Base-by-base conservation (phyloP, 1,284 basidiomycete genomes). In the Austroboletus rostrupii region DNA sequence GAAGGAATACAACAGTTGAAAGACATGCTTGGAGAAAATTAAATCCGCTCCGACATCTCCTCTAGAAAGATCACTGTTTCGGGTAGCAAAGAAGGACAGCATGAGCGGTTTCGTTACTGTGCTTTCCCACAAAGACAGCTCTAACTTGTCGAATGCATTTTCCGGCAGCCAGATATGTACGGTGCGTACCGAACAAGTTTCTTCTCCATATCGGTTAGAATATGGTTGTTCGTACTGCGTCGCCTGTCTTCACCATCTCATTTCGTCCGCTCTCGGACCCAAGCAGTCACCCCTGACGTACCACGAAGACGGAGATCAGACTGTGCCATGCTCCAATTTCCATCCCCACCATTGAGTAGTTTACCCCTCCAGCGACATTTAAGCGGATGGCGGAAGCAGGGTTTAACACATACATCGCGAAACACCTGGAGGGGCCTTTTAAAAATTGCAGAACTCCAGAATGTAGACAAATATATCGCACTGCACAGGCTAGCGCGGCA, bases 401-500 rank as follows among this genome's bases (percentile, higher is more conserved):
- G 0, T 79, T 81, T 54, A 58, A 61, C 4, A 59, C 66, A 1
- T 69, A 81, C 53, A 55, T 83, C 28, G 69, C 74, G n/a, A 65
- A 65, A 44, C 73, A 75, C 49, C 71, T 76, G 0, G 66, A 71
- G 43, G 68, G 73, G 32, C n/a, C n/a, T n/a, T 73, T 76, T 61
- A 74, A 72, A 45, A 77, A 77, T 49, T 83, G 81, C 64, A 73
- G 69, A 37, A 83, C 80, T 0, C 74, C 80, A 0, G 80, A 79
- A 52, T 83, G 81, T 53, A 70, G 60, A 7, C 80, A 81, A 57
- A 71, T 82, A 1, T 83, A 81, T 61, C 72, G 74, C 19, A 66
- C 58, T 5, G 45, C 21, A 5, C 43, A 60, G 38, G 58, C 61
- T n/a, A 54, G 57, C 14, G 52, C 53, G 2, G 37, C 57, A 2